phyloP scores from a whole-genome alignment of 805 yeast genomes.

The Candida manassasensis region DNA sequence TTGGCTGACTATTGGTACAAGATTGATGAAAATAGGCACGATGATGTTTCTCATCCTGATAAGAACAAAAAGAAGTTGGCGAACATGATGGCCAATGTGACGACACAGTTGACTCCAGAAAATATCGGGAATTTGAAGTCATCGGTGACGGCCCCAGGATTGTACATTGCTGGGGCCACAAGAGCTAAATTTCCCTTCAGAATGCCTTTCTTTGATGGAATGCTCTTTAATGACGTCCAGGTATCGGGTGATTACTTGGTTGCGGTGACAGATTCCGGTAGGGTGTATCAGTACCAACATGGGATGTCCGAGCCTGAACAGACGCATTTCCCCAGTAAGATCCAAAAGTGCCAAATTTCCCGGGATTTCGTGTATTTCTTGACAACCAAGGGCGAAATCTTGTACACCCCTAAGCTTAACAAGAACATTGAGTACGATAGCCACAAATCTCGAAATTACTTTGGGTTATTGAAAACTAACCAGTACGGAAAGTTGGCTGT shows the following conservation, averaged over 20 bases:
- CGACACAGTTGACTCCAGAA: constrained; percentile 18
- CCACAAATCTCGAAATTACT: constrained; percentile 17
- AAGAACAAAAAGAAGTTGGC: constrained; percentile 23
- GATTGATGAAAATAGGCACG: constrained; percentile 36
- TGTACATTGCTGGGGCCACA: constrained; percentile 32
- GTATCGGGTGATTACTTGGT: constrained; percentile 44
- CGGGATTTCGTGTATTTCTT: constrained; percentile 46
- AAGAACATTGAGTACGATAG: constrained; percentile 12
- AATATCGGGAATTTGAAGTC: constrained; percentile 16
- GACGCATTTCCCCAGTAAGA: constrained; percentile 25
- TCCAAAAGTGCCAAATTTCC: constrained; percentile 38
- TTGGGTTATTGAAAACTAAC: constrained; percentile 13
- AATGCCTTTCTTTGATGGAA: constrained; percentile 58
- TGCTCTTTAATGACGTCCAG: constrained; percentile 51
- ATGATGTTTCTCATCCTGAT: constrained; percentile 28
- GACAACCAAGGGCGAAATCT: constrained; percentile 33
- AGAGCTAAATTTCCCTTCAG: constrained; percentile 51
- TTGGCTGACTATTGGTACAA: constrained; percentile 29
- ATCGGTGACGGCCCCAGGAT: constrained; percentile 26
- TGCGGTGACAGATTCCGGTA: constrained; percentile 66
- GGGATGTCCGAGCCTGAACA: constrained; percentile 26
- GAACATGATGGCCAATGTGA: constrained; percentile 22
- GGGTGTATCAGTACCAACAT: constrained; percentile 68
- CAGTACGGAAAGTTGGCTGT: constrained; percentile 7
- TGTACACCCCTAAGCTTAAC: constrained; percentile 25